Percentiles rank a stretch among this genome's conserved stretches.
Evolutionary conservation across 2,329 filamentous ascomycete species (phyloP).

Genomic region (Pseudogymnoascus sp.): DNA sequence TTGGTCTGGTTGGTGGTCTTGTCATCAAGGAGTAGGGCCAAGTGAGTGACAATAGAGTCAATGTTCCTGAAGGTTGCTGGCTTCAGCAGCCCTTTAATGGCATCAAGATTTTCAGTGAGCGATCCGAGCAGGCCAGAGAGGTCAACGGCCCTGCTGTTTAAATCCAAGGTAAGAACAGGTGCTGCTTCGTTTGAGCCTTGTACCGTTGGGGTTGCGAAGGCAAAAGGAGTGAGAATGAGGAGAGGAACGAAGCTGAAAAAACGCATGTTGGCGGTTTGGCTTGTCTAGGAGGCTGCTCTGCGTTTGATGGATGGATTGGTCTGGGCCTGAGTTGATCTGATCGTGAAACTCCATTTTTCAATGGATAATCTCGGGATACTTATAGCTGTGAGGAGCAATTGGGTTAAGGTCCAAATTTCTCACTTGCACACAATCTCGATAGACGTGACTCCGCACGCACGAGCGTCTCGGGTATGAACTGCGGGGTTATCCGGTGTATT

Average conservation of each 20-base stretch:
- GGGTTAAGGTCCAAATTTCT: not conserved
- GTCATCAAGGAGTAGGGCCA: slow-evolving; percentile 10
- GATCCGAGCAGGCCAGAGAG: not conserved
- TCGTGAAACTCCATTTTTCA: not conserved
- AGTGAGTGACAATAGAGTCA: not conserved
- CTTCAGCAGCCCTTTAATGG: slow-evolving; percentile 7
- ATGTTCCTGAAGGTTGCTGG: slow-evolving; percentile 9
- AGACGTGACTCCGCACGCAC: not conserved
- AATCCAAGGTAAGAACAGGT: not conserved
- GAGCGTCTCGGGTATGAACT: not conserved
- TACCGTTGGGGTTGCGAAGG: not conserved
- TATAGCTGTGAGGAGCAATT: not conserved
- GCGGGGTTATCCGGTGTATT: not conserved
- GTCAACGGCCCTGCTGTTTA: not conserved
- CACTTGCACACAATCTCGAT: not conserved
- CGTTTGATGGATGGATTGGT: not conserved
- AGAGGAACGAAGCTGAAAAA: not conserved
- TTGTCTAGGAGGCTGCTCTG: not conserved
- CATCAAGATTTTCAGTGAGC: not conserved
- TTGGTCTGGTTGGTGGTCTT: slow-evolving; percentile 11
- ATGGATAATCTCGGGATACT: not conserved
- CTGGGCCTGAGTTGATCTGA: not conserved
- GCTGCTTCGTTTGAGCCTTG: not conserved
- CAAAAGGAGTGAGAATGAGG: not conserved
- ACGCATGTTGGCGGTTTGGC: not conserved